These are phyloP conservation scores for Penicillium pancosmium DNA, from an alignment of 495 filamentous ascomycete species.

Conservation along the genomic window DNA sequence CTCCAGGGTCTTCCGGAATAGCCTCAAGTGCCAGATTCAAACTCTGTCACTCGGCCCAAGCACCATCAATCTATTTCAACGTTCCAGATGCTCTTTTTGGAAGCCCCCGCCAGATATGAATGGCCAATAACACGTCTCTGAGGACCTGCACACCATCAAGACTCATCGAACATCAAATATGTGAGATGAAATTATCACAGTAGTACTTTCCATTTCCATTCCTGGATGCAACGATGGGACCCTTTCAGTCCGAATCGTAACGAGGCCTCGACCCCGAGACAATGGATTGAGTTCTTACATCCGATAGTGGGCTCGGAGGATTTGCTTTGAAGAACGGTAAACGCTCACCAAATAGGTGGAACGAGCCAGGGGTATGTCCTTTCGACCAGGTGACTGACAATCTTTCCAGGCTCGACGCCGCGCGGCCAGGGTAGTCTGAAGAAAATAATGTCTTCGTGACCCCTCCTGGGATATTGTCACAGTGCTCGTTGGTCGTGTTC, in stretches of 20 bases:
- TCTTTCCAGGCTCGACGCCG: not conserved
- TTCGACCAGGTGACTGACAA: not conserved
- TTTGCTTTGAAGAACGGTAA: not conserved
- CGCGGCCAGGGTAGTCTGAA: slow-evolving; percentile 4
- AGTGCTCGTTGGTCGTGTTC: slow-evolving; percentile 10
- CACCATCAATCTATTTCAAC: not conserved
- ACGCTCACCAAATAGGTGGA: not conserved
- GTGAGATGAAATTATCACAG: slow-evolving; percentile 1
- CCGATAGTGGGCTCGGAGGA: slow-evolving; percentile 14
- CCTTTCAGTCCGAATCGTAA: slow-evolving; percentile 2
- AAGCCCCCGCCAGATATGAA: not conserved
- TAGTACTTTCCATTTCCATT: slow-evolving; percentile 11
- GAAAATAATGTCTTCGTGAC: slow-evolving; percentile 1
- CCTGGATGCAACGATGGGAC: slow-evolving; percentile 2
- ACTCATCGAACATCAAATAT: not conserved
- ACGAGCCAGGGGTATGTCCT: not conserved
- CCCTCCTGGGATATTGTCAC: not conserved
- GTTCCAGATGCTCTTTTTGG: not conserved
- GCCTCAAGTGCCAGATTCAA: slow-evolving; percentile 12
- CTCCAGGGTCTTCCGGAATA: slow-evolving; percentile 2
- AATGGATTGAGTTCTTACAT: slow-evolving; percentile 23
- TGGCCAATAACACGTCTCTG: not conserved
- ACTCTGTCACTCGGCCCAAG: slow-evolving; percentile 2
- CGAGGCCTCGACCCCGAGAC: not conserved
- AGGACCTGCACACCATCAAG: not conserved